Evolutionary conservation across 768 basidiomycete genomes (phyloP).

Genomic region (Trichaptum fuscoviolaceum): DNA sequence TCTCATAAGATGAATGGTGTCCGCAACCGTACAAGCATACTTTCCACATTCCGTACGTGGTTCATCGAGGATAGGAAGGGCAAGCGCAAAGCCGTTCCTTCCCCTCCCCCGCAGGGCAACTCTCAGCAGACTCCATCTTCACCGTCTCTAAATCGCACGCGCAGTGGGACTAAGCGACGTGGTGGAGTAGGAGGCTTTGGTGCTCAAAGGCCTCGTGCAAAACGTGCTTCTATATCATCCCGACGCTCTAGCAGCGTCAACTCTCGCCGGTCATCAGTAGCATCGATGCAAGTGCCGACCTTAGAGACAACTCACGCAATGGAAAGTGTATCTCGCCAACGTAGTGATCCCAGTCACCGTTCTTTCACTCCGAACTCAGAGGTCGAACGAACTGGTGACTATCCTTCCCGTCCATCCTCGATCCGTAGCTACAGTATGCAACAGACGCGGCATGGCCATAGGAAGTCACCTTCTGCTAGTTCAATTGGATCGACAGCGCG

Average conservation of each 20-base stretch:
- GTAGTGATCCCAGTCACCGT: constrained; percentile 52
- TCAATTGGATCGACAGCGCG: constrained; percentile 63
- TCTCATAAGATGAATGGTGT: constrained; percentile 30
- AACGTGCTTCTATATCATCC: constrained; percentile 72
- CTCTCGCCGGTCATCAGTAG: constrained; percentile 65
- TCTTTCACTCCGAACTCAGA: constrained; percentile 89
- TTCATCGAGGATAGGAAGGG: constrained; percentile 89
- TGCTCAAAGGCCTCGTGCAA: constrained; percentile 43
- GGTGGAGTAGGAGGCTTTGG: constrained; percentile 37
- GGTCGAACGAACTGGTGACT: constrained; percentile 43
- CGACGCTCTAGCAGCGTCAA: constrained; percentile 89
- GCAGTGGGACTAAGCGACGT: constrained; percentile 43
- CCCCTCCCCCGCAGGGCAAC: constrained; percentile 6
- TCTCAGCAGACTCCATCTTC: constrained; percentile 18
- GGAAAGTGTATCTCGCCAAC: constrained; percentile 25
- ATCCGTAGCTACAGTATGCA: constrained; percentile 67
- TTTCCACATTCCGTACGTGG: constrained; percentile 85
- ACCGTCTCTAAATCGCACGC: constrained; percentile 23
- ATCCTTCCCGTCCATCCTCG: constrained; percentile 77
- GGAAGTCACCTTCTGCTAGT: constrained; percentile 72
- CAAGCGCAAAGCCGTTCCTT: constrained; percentile 55
- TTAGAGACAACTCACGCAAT: constrained; percentile 50
- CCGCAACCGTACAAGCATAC: constrained; percentile 71
- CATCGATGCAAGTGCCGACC: constrained; percentile 40
- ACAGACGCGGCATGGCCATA: constrained; percentile 45